Evolutionary conservation across 2,329 filamentous ascomycete species (phyloP), one percentile per base, ranked within the genome.

Genomic region (Penicillium sp.): DNA sequence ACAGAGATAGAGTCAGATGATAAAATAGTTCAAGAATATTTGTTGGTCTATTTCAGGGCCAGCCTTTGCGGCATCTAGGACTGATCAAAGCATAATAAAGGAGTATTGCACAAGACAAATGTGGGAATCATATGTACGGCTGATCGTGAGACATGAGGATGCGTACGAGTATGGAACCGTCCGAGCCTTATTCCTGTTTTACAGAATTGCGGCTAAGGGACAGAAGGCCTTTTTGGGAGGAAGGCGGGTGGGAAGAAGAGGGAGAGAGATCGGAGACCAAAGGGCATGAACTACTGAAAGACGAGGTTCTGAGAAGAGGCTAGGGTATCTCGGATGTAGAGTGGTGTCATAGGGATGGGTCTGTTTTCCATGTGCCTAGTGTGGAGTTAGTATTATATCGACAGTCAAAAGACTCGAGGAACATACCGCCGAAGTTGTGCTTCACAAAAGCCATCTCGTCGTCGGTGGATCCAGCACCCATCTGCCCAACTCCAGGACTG

Each of bases 361-460:
- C 68, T 12, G 70, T 70, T 55, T 73, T 73, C 70, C 70, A 73
- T 28, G 70, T 62, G 28, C 70, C 70, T 73, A 24, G 26, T 16
- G 13, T 13, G 12, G 44, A 12, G 29, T 47, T 44, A 65, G 58
- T 47, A 45, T 48, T 13, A 47, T 31, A 2, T 12, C 47, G 28
- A 15, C 4, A 28, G 15, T 44, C 9, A 24, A 28, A 10, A 48
- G 15, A 33, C 4, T 45, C 12, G 15, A 18, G 42, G 15, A 13
- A 53, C 51, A 21, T 63, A 95, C 93, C 94, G 79, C 95, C 90
- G 71, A 99, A 99, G 50, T 91, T 86, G 75, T 99, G 94, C 76
- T 94, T 92, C 56, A 99, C 94, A 78, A 95, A 97, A 1, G 94
- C 94, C 90, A 96, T 93, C 1, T 91, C 90, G 69, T 97, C 88